Evolutionary conservation across 148 eudicot species (phyloP).

Genomic region (Persicaria tinctoria): DNA sequence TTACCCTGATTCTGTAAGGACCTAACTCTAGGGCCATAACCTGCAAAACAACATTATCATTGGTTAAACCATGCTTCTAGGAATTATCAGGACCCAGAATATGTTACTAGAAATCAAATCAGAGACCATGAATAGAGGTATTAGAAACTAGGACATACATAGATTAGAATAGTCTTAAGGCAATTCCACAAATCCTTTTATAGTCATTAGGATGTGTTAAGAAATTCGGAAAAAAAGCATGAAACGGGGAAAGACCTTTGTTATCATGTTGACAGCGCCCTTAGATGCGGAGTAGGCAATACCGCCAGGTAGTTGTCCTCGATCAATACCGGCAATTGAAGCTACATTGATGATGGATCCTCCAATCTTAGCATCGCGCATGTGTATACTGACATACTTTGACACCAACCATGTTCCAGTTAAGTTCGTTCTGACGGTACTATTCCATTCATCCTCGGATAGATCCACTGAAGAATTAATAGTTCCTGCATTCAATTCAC

Average conservation of each 20-base stretch:
- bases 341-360: slow-evolving; percentile 65
- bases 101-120: too few species aligned
- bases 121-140: too few species aligned
- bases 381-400: slow-evolving; percentile 39
- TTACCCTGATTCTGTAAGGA: slow-evolving; percentile 41
- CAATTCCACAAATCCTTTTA: background rate
- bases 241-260: slow-evolving; percentile 55
- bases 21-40: slow-evolving; percentile 60
- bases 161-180: background rate
- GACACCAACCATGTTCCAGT: slow-evolving; percentile 69
- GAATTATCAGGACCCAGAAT: too few species aligned
- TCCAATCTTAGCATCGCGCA: slow-evolving; percentile 48
- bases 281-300: slow-evolving; percentile 55
- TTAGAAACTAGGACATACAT: too few species aligned
- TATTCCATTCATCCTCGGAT: slow-evolving; percentile 63
- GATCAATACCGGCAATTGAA: slow-evolving; percentile 45
- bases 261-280: slow-evolving; percentile 35
- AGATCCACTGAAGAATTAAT: slow-evolving; percentile 33
- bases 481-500: slow-evolving; percentile 24
- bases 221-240: background rate
- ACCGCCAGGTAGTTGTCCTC: slow-evolving; percentile 39
- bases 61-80: background rate
- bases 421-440: slow-evolving; percentile 35
- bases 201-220: too few species aligned
- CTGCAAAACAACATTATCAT: slow-evolving; percentile 12